Base-by-base conservation (phyloP, 768 basidiomycete genomes). In the Tylopilus cervinicoccineus region DNA sequence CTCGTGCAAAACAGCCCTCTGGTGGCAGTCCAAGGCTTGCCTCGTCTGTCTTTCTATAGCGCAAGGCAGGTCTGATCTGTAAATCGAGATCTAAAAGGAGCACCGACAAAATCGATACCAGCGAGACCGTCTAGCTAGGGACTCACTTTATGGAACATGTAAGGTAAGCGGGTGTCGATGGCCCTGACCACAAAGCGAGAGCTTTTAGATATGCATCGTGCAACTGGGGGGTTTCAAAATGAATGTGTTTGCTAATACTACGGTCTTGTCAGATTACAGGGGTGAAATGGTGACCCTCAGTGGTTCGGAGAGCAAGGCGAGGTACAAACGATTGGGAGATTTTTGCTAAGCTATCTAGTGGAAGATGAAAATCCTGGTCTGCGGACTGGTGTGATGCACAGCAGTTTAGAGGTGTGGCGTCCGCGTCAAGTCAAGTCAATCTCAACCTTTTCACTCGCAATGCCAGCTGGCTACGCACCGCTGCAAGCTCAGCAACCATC, bases 401-500 rank as follows among this genome's bases (percentile, higher is more conserved):
- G n/a, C n/a, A n/a, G n/a, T n/a, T n/a, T n/a, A 20, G 5, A 17
- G 36, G 33, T 17, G 33, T 34, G 28, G 41, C 31, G 6, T 29
- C 41, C 41, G 19, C 22, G 11, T 36, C 9, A 32, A 34, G n/a
- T 17, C 32, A 33, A 28, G 2, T 11, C 9, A 28, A 11, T 28
- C 9, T 6, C 17, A 6, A 4, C n/a, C 31, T 29, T 43, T 23
- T 11, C 33, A 7, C 19, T 41, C 34, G 26, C 48, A 31, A 81
- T 83, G 76, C 66, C 76, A 54, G 66, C 67, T 27, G 73, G 74
- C 28, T 85, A 86, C 58, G 66, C 78, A 17, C 73, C 76, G 27
- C 67, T 84, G 17, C 74, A 76, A 39, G 77, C 75, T 60, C 71
- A 68, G 40, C 72, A 65, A 34, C 72, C 73, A 63, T 66, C 72